A percentile compares a stretch with the other conserved stretches of the same genome.
These are phyloP conservation scores for Penicillium cinerascens DNA, from an alignment of 495 filamentous ascomycete genomes.

Conservation along the genomic window DNA sequence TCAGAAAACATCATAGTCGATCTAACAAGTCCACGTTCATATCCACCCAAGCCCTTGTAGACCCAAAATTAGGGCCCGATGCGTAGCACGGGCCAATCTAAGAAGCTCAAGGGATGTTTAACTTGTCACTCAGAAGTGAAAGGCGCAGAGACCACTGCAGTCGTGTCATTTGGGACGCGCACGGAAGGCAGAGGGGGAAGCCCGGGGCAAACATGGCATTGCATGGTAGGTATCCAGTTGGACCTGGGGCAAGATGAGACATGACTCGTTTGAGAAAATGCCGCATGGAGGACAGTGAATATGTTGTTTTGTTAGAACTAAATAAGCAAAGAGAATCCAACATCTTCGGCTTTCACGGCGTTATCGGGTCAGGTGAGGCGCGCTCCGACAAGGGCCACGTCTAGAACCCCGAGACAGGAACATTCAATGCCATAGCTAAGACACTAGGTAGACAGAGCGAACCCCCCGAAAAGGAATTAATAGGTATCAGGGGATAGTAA, in stretches of 20 bases:
- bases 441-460: not conserved
- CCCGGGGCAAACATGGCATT: slow-evolving; percentile 9
- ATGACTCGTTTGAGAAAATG: slow-evolving; percentile 8
- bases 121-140: not conserved
- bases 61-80: not conserved
- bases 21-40: not conserved
- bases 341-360: not conserved
- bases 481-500: not conserved
- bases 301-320: not conserved
- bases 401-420: slow-evolving; percentile 1
- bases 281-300: slow-evolving; percentile 2
- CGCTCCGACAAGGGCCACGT: slow-evolving; percentile 1
- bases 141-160: not conserved
- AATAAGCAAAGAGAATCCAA: not conserved
- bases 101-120: not conserved
- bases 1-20: slow-evolving; percentile 14
- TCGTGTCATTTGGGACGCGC: not conserved
- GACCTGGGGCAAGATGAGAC: slow-evolving; percentile 7
- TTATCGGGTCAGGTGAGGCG: slow-evolving; percentile 5
- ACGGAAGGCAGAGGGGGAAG: not conserved
- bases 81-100: not conserved
- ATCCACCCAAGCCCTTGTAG: not conserved
- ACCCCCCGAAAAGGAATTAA: not conserved
- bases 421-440: not conserved
- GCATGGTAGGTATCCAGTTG: slow-evolving; percentile 7